A percentile compares a stretch with the other conserved stretches of the same genome.
Conservation (phyloP, 176 grass and related monocot genomes). For the Hsuehochloa calcarea region DNA sequence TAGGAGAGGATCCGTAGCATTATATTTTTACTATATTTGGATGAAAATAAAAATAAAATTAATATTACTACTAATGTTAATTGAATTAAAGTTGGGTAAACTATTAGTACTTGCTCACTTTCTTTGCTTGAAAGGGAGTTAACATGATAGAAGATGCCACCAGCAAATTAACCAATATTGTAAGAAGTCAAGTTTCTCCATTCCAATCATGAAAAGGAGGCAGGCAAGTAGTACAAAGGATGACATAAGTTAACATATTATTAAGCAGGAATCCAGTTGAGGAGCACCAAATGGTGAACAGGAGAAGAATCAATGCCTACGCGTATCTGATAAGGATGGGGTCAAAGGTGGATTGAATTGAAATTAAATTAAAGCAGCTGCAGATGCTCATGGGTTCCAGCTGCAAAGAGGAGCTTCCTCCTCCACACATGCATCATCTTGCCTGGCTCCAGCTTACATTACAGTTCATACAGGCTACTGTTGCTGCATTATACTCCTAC, state of each 20-base stretch:
- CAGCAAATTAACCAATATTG: background rate
- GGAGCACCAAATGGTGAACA: slow-evolving; percentile 25
- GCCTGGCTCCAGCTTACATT: slow-evolving; percentile 47
- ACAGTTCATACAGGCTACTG: slow-evolving; percentile 3
- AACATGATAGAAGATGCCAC: slow-evolving; percentile 20
- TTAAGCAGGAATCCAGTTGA: slow-evolving; percentile 18
- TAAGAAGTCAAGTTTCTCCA: background rate
- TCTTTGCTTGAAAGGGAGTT: slow-evolving; percentile 45
- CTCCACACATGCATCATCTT: slow-evolving; percentile 12
- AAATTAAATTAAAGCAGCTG: slow-evolving; percentile 22
- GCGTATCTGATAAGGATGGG: slow-evolving; percentile 42
- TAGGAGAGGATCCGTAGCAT: too few relatives aligned
- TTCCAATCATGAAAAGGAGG: slow-evolving; percentile 6
- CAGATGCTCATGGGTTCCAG: slow-evolving; percentile 46
- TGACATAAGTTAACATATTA: background rate
- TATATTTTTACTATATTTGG: background rate
- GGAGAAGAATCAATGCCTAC: slow-evolving; percentile 35
- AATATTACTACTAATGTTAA: background rate
- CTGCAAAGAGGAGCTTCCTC: slow-evolving; percentile 16
- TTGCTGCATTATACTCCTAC: background rate
- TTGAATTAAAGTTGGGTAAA: background rate
- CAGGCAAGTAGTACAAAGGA: background rate
- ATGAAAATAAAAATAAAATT: background rate
- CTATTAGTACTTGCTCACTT: background rate
- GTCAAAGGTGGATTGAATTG: slow-evolving; percentile 31